Base-by-base conservation (phyloP, 2,329 filamentous ascomycete genomes). In the Aspergillus glaucus region DNA sequence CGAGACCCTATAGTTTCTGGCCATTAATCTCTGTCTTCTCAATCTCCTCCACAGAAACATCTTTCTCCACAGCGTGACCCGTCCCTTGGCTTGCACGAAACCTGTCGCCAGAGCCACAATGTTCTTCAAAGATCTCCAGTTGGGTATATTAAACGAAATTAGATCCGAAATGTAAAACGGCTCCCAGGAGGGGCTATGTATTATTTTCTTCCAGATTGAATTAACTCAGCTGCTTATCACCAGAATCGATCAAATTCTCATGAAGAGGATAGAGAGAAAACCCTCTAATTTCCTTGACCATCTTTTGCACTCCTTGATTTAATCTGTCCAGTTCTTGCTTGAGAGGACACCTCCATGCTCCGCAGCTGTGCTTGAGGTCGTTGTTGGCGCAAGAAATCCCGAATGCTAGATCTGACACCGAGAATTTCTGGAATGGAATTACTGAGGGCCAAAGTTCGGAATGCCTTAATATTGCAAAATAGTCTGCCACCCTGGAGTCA, bases 81-180 rank as follows among this genome's bases (percentile, higher is more conserved):
- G 95, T 55, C 89, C 88, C 45, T 90, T 81, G 15, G 91, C 91
- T 55, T 94, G 88, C 22, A 95, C 89, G 65, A 94, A 96, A 46
- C 91, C 91, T 14, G 91, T 89, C 2, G 88, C 90, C 15, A 96
- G 75, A 1, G 91, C 91, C 43, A 96, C 87, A 55, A 96, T 87
- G 75, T 96, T 96, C 78, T 96, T 96, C 57, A 96, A 32, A 10
- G 30, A 14, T 32, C 30, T 32, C 30, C 6, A 5, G 30, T 32
- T 3, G 30, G 30, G 30, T 32, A 32, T 32, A 32, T 32, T 32
- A 7, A 32, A 32, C 14, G 30, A 32, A 32, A 32, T 32, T 7
- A 32, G 30, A 32, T 32, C 6, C 30, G 6, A 32, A 32, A 32
- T 32, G 3, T 32, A 32, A 32, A 32, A 32, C 6, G 30, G 21